These are phyloP conservation scores for Syncephalastrum contaminatum DNA, from an alignment of 371 early-diverging fungal genomes.

Conservation along the genomic window DNA sequence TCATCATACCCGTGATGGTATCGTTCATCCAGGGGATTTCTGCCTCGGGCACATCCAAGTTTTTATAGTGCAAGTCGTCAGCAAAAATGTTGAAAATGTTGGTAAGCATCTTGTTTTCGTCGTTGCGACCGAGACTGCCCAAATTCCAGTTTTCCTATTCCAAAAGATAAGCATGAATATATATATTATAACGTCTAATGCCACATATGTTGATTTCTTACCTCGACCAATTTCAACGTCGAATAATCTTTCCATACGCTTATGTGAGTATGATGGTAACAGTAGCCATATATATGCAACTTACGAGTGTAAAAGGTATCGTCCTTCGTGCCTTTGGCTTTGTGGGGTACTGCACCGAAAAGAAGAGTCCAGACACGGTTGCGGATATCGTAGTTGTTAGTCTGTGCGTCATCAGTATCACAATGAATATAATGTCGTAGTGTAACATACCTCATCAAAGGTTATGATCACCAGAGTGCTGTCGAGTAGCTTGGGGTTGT, in stretches of 20 bases:
- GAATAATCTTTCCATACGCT: slow-evolving; percentile 51
- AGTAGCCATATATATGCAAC: too few relatives aligned
- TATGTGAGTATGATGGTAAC: too few relatives aligned
- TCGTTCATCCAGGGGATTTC: slow-evolving; percentile 28
- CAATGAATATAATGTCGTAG: too few relatives aligned
- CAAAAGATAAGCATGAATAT: too few relatives aligned
- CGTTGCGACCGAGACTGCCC: slow-evolving; percentile 24
- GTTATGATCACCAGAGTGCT: slow-evolving; percentile 56
- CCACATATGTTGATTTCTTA: too few relatives aligned
- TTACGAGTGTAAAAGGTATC: slow-evolving; percentile 22
- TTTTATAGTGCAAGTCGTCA: slow-evolving; percentile 28
- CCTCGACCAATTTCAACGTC: slow-evolving; percentile 30
- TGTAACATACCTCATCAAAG: slow-evolving; percentile 41
- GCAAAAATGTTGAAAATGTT: slow-evolving; percentile 41
- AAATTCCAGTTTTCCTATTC: slow-evolving; percentile 18
- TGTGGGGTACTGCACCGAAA: slow-evolving; percentile 24
- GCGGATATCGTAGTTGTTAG: slow-evolving; percentile 13
- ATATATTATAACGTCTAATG: neutral
- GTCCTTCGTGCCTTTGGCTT: slow-evolving; percentile 26
- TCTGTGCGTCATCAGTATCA: neutral
- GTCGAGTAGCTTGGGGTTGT: slow-evolving; percentile 30
- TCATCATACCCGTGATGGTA: slow-evolving; percentile 38
- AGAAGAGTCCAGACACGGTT: slow-evolving; percentile 34
- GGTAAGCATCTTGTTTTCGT: slow-evolving; percentile 5
- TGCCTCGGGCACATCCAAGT: slow-evolving; percentile 27